Evolutionary conservation across 2,329 filamentous ascomycete genomes (phyloP).

Genomic region (Aspergillus niger): DNA sequence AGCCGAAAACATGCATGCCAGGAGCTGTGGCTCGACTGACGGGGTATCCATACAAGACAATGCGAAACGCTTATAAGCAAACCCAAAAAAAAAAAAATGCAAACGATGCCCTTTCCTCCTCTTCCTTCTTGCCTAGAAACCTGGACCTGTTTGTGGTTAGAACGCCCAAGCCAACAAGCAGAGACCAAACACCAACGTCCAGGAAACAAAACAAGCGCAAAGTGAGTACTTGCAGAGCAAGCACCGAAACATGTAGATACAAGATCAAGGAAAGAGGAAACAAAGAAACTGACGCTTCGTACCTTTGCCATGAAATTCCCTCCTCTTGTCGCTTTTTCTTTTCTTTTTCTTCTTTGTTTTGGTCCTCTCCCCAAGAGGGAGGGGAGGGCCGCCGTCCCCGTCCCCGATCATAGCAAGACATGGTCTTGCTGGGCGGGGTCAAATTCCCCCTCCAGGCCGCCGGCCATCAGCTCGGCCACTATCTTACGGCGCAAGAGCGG

Average conservation of each 20-base stretch:
- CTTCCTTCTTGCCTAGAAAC: not conserved
- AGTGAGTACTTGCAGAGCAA: too few species aligned
- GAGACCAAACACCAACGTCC: not conserved
- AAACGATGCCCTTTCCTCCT: not conserved
- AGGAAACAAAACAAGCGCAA: too few species aligned
- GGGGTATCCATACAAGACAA: slow-evolving; percentile 20
- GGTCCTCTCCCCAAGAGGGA: too few species aligned
- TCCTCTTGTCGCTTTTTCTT: not conserved
- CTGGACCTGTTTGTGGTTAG: not conserved
- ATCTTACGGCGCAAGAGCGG: slow-evolving; percentile 47
- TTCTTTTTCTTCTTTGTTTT: not conserved
- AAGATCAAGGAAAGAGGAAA: too few species aligned
- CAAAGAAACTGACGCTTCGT: too few species aligned
- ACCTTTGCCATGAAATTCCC: too few species aligned
- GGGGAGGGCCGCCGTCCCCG: not conserved
- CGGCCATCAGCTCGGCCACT: slow-evolving; percentile 51
- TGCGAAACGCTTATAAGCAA: not conserved
- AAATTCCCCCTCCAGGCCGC: slow-evolving; percentile 48
- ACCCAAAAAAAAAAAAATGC: not conserved
- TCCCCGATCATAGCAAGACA: slow-evolving; percentile 26
- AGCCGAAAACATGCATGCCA: slow-evolving; percentile 16
- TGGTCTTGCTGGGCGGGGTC: slow-evolving; percentile 30
- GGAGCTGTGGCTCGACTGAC: slow-evolving; percentile 26
- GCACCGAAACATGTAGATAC: too few species aligned
- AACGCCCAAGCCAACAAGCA: not conserved